phyloP scores from a whole-genome alignment of 371 early-diverging fungal genomes.

The Gilbertella persicaria region DNA sequence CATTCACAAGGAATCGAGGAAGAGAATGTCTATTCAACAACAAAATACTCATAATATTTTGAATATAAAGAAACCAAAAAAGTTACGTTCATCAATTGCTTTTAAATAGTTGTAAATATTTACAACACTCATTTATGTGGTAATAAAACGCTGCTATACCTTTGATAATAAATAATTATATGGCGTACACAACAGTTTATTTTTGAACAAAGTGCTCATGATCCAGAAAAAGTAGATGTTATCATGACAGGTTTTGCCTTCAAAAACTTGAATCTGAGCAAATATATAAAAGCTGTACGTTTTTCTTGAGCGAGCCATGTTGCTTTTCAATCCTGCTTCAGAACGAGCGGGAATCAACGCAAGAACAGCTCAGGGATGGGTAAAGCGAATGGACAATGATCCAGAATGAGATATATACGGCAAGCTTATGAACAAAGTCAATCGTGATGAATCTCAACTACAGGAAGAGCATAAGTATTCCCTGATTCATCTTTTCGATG shows the following conservation, averaged over 20 bases:
- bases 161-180: too few species aligned
- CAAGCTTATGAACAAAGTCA: slow-evolving; percentile 23
- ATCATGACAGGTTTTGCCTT: slow-evolving; percentile 19
- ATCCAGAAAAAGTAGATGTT: slow-evolving; percentile 27
- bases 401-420: slow-evolving; percentile 20
- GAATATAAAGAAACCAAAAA: slow-evolving; percentile 28
- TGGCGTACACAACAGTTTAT: slow-evolving; percentile 19
- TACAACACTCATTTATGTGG: slow-evolving; percentile 19
- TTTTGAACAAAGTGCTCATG: slow-evolving; percentile 23
- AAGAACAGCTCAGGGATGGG: slow-evolving; percentile 20
- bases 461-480: slow-evolving; percentile 28
- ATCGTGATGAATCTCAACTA: slow-evolving; percentile 28
- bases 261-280: slow-evolving; percentile 20
- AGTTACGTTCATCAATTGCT: slow-evolving; percentile 25
- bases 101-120: slow-evolving; percentile 24
- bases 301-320: slow-evolving; percentile 19
- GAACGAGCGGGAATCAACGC: slow-evolving; percentile 22
- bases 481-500: slow-evolving; percentile 25
- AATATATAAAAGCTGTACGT: slow-evolving; percentile 18
- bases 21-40: slow-evolving; percentile 27
- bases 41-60: slow-evolving; percentile 24
- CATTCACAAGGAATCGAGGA: slow-evolving; percentile 25
- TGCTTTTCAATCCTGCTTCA: slow-evolving; percentile 13
- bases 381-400: slow-evolving; percentile 20
- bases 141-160: slow-evolving; percentile 23